Percentiles rank a stretch among this genome's conserved stretches.
phyloP scores from a whole-genome alignment of 352 stramenopile genomes.

The Pythium utonaiense region DNA sequence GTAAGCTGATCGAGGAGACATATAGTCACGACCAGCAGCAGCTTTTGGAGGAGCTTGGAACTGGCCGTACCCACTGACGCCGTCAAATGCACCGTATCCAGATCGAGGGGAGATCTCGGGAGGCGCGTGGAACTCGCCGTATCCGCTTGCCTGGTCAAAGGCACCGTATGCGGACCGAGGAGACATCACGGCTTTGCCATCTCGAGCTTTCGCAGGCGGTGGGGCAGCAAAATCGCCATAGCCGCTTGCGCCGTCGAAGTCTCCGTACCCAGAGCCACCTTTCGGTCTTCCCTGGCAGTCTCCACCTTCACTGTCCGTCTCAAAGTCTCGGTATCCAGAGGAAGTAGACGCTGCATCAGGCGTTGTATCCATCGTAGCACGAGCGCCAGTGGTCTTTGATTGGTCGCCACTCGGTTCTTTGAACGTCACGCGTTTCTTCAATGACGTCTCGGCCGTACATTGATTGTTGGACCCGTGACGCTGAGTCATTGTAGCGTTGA shows the following conservation, averaged over 20 bases:
- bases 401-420: neutral
- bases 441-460: neutral
- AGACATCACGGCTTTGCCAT: neutral
- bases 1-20: slow-evolving; percentile 22
- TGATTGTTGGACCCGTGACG: neutral
- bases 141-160: slow-evolving; percentile 29
- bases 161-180: slow-evolving; percentile 24
- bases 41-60: slow-evolving; percentile 3
- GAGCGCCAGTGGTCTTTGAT: neutral
- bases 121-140: slow-evolving; percentile 17
- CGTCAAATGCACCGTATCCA: slow-evolving; percentile 25
- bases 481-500: neutral
- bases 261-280: slow-evolving; percentile 8
- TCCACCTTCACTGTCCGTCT: slow-evolving; percentile 32
- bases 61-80: slow-evolving; percentile 21
- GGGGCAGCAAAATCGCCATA: slow-evolving; percentile 1
- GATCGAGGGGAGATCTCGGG: slow-evolving; percentile 19
- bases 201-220: neutral
- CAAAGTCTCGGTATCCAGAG: slow-evolving; percentile 29
- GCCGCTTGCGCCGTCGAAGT: slow-evolving; percentile 2
- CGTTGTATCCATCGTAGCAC: neutral
- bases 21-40: neutral
- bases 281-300: slow-evolving; percentile 25
- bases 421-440: slow-evolving; percentile 12
- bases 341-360: neutral